Evolutionary conservation across 2,329 filamentous ascomycete species (phyloP), one percentile per base, ranked within the genome.

Genomic region (Arthrobotrys musiformis): DNA sequence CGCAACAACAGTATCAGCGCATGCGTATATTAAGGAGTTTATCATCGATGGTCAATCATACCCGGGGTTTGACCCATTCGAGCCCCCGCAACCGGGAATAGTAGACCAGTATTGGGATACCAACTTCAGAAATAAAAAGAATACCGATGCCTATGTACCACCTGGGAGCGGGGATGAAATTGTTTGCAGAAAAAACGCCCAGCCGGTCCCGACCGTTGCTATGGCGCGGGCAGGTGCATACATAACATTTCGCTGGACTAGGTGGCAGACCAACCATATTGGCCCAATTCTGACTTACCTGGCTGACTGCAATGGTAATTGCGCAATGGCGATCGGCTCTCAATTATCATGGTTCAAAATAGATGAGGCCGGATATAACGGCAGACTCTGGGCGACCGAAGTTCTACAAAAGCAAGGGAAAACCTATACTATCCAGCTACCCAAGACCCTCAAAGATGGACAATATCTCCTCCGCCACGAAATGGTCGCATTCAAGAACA

Each of bases 391-490:
- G 62, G 62, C 62, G 28, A 66, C 62, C 7, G 62, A 66, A 9
- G 22, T 66, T 28, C 46, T 66, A 1, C 46, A 58, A 24, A 56
- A 58, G 28, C 63, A 68, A 15, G 63, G 63, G 7, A 58, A 58
- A 58, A 8, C 48, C 7, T 68, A 58, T 33, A 68, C 63, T 15
- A 58, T 68, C n/a, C 44, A 52, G 33, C 63, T 68, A 11, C 63
- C 63, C 13, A 68, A 68, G 50, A 68, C 42, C 13, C 56, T 68
- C 37, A 68, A 58, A 37, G 63, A 68, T 7, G 63, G 63, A 35
- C 63, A 68, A 22, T 68, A 68, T 58, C 63, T 68, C 7, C 15
- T 68, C 7, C 63, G 63, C 17, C 63, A 68, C 63, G 63, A 68
- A 58, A 56, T 58, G 35, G 24, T 68, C 15, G 62, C 28, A 0